Evolutionary conservation across 108 stramenopile genomes (phyloP), one percentile per base, ranked within the genome.

Genomic region (Aurantiochytrium sp.): DNA sequence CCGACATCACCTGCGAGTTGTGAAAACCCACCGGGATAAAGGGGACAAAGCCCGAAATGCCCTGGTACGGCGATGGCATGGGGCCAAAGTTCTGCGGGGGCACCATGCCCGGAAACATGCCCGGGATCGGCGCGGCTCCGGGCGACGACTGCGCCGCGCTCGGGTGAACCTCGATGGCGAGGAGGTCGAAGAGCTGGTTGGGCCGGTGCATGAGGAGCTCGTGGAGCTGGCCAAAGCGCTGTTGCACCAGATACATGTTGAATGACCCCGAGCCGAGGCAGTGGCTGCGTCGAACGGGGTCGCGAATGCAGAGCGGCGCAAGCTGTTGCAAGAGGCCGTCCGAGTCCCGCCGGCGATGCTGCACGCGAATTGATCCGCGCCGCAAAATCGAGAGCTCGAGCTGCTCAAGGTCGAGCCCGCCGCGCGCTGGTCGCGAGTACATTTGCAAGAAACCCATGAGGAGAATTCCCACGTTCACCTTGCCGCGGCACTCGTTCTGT

Each of bases 361-460:
- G 59, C 27, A 65, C 59, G 10, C 59, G 59, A 65, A 65, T 34
- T 27, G 59, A 65, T 17, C 59, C 59, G 12, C 59, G 27, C 0
- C 34, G 27, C 34, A 65, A 65, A 65, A 65, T 65, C 10, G 59
- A 65, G 32, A 65, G 59, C 59, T 65, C 59, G 34, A 65, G 59
- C 59, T 65, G 59, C 19, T 65, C 59, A 27, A 81, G 45, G 30
- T 81, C 73, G n/a, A 81, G 45, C 50, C 73, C 73, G 3, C 73
- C 73, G 6, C 45, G 39, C n/a, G 45, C 12, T 27, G 73, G 73
- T 48, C 42, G n/a, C n/a, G 73, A 81, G 3, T 39, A 81, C 73
- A 81, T 81, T 81, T 81, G 73, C 73, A 81, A 81, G 32, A 81
- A 81, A 12, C 73, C 73, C 42, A 81, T 81, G 42, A 81, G 45